Base-by-base conservation (phyloP, 495 filamentous ascomycete genomes). In the Echria macrotheca region DNA sequence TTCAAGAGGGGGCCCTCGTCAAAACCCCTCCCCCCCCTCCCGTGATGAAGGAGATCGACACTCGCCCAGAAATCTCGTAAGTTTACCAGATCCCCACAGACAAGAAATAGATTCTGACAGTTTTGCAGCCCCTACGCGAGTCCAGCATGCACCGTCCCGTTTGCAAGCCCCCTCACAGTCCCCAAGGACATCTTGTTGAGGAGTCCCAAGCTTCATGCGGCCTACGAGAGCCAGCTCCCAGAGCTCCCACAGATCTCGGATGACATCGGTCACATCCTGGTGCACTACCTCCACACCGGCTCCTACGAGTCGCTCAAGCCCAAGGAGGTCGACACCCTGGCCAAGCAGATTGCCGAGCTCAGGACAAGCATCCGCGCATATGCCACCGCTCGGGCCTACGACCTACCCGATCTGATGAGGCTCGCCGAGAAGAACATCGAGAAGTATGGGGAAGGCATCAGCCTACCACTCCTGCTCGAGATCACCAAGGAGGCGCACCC, bases 251-350 rank as follows among this genome's bases (percentile, higher is more conserved):
- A 33, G 21, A 50, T 63, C 44, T 47, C 62, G 38, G 57, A 61
- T 39, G 62, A 57, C 45, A 55, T 67, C 39, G 63, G 62, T 21
- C 62, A 67, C 52, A 61, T 65, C 23, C 50, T 65, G n/a, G 53
- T 63, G 10, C 62, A 65, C 50, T 63, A 61, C 53, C 57, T 65
- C 33, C 58, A 65, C 57, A 65, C 62, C 32, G 60, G 58, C 53
- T 59, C 45, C 8, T 65, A 65, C 46, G 53, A 58, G 53, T 53
- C 60, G 1, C 62, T 65, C 55, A 58, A 54, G 53, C 62, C 62
- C 6, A 56, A 44, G 39, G 48, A 53, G 28, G 45, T 38, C 14
- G 54, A 57, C 17, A 32, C 54, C 35, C 50, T 54, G 19, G 15
- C 62, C 11, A 55, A 52, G 45, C 60, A 65, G 44, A 51, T 55